A percentile compares a stretch with the other conserved stretches of the same genome.
Conservation (phyloP, 2,329 filamentous ascomycete species). For the Trichoderma atroviride region DNA sequence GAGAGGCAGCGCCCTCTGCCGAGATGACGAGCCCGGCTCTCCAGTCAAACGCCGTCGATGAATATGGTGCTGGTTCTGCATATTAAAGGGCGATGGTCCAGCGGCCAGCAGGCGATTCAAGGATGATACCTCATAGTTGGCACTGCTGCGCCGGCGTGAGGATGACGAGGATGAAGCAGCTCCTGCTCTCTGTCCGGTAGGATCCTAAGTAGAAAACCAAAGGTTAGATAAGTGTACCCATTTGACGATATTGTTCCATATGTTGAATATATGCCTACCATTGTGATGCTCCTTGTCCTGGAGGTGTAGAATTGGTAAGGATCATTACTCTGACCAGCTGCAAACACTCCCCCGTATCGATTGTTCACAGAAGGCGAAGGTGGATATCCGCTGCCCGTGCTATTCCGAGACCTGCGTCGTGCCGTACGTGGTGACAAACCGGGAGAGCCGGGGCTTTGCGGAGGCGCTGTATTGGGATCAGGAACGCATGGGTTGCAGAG, state of each 20-base stretch:
- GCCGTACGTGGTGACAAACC: constrained; percentile 40
- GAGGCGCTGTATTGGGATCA: constrained; percentile 62
- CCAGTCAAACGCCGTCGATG: constrained; percentile 38
- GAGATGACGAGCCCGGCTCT: constrained; percentile 41
- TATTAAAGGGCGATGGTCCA: constrained; percentile 38
- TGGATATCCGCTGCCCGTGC: constrained; percentile 40
- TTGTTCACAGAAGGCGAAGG: constrained; percentile 33
- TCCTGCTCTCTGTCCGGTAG: constrained; percentile 30
- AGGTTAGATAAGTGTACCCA: constrained; percentile 17
- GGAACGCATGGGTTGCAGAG: constrained; percentile 66
- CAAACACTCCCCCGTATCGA: constrained; percentile 44
- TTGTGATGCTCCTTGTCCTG: constrained; percentile 51
- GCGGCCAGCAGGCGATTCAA: constrained; percentile 46
- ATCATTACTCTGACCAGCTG: constrained; percentile 39
- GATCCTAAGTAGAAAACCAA: constrained; percentile 24
- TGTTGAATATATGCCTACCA: constrained; percentile 43
- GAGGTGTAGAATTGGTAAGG: constrained; percentile 40
- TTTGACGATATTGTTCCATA: background rate
- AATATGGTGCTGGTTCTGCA: constrained; percentile 37
- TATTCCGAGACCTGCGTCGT: constrained; percentile 53
- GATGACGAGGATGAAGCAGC: constrained; percentile 35
- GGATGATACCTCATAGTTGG: constrained; percentile 39
- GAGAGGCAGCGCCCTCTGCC: constrained; percentile 45
- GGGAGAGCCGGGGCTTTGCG: constrained; percentile 46
- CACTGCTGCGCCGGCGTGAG: constrained; percentile 36